Evolutionary conservation across 2,329 filamentous ascomycete species (phyloP).

Genomic region (Myriosclerotinia duriaeana): DNA sequence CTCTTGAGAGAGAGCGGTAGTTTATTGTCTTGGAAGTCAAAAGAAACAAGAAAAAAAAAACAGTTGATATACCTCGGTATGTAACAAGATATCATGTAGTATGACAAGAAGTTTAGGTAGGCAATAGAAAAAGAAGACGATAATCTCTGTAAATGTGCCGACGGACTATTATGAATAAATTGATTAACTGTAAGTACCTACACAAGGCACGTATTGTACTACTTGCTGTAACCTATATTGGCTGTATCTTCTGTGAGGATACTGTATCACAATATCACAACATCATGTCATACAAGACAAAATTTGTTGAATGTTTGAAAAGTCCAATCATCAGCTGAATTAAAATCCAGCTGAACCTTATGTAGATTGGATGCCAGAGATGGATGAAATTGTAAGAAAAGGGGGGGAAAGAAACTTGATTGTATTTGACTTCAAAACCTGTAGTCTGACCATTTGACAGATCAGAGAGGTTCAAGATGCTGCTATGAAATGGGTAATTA

Average conservation of each 20-base stretch:
- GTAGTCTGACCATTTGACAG: neutral
- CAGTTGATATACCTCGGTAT: neutral
- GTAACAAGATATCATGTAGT: neutral
- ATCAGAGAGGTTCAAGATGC: neutral
- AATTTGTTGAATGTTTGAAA: neutral
- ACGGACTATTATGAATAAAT: neutral
- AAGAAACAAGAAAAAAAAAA: no score
- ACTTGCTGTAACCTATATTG: neutral
- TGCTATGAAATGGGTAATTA: neutral
- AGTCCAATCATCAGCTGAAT: constrained; percentile 6
- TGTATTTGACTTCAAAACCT: neutral
- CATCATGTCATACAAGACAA: constrained; percentile 1
- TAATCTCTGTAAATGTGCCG: neutral
- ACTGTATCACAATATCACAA: constrained; percentile 8
- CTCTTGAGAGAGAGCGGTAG: neutral
- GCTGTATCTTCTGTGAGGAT: neutral
- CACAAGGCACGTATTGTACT: neutral
- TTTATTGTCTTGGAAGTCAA: no score
- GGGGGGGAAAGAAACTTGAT: neutral
- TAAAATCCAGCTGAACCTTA: neutral
- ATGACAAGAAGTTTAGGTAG: neutral
- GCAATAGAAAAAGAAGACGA: no score
- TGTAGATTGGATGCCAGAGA: neutral
- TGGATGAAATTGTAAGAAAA: neutral
- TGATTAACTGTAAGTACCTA: neutral